These are phyloP conservation scores for Teratosphaeria zuluensis DNA, from an alignment of 2,329 filamentous ascomycete genomes.

Conservation along the genomic window DNA sequence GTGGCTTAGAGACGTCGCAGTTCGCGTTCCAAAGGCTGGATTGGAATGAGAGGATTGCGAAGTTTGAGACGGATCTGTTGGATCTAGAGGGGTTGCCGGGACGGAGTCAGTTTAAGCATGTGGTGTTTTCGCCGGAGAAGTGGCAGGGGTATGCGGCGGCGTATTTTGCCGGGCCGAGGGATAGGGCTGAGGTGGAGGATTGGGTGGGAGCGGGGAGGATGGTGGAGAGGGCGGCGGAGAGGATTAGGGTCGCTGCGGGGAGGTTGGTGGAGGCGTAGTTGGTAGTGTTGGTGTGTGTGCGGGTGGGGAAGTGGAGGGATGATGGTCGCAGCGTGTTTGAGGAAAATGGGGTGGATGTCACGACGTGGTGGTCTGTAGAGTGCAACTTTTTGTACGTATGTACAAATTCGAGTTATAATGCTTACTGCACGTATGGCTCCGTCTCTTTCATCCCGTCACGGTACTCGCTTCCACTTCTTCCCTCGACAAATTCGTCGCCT, in stretches of 20 bases:
- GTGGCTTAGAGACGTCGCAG: conserved; percentile 65
- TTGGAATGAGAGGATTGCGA: conserved; percentile 69
- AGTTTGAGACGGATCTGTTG: conserved; percentile 73
- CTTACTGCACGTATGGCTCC: no score
- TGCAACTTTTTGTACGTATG: no score
- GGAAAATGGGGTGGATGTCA: no score
- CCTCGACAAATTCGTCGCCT: conserved; percentile 53
- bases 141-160: conserved; percentile 62
- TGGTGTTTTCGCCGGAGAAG: conserved; percentile 73
- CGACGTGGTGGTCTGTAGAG: no score
- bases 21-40: conserved; percentile 58
- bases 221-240: conserved; percentile 60
- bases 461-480: conserved; percentile 24
- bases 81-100: conserved; percentile 65
- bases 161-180: conserved; percentile 75
- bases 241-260: conserved; percentile 53
- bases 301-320: no score
- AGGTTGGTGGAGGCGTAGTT: conserved; percentile 27
- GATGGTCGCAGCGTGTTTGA: no score
- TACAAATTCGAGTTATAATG: no score
- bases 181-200: conserved; percentile 62
- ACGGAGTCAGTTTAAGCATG: conserved; percentile 87
- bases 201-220: conserved; percentile 59
- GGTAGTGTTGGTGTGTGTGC: no score
- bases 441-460: conserved; percentile 18